Evolutionary conservation across 352 stramenopile genomes (phyloP).

Genomic region (Globisporangium barbulae): DNA sequence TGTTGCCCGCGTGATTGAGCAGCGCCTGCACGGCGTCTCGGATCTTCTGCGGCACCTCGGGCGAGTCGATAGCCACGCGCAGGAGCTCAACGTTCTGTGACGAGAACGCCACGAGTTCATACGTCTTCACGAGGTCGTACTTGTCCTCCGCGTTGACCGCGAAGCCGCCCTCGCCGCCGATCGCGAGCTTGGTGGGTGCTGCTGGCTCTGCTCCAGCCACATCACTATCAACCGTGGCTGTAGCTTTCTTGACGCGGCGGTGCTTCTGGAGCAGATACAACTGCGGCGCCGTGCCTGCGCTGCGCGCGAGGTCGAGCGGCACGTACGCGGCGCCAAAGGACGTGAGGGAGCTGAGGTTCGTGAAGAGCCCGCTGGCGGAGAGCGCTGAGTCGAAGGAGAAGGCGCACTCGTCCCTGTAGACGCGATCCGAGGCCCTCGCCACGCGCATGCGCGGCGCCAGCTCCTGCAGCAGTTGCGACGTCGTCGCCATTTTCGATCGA

Average conservation of each 20-base stretch:
- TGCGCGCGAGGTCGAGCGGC: slow-evolving; percentile 43
- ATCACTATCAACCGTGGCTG: background rate
- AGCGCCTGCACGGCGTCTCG: slow-evolving; percentile 57
- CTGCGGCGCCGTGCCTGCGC: slow-evolving; percentile 14
- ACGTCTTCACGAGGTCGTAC: slow-evolving; percentile 80
- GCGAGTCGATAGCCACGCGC: slow-evolving; percentile 29
- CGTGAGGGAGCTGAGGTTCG: slow-evolving; percentile 93
- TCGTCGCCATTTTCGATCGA: background rate
- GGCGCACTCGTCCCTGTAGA: slow-evolving; percentile 97
- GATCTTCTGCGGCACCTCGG: slow-evolving; percentile 42
- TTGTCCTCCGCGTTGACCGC: slow-evolving; percentile 81
- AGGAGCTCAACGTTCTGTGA: slow-evolving; percentile 29
- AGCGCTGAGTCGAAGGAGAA: slow-evolving; percentile 95
- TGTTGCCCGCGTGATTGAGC: slow-evolving; percentile 73
- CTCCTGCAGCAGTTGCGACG: slow-evolving; percentile 18
- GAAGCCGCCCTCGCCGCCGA: slow-evolving; percentile 96
- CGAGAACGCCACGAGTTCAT: slow-evolving; percentile 75
- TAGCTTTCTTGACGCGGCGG: slow-evolving; percentile 25
- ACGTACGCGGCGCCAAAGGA: slow-evolving; percentile 86
- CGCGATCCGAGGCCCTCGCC: slow-evolving; percentile 57
- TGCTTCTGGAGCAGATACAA: slow-evolving; percentile 83
- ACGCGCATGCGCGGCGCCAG: slow-evolving; percentile 40
- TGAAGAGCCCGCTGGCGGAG: slow-evolving; percentile 67
- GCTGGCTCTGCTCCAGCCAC: slow-evolving; percentile 6
- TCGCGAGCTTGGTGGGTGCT: slow-evolving; percentile 90